Evolutionary conservation across 2,329 filamentous ascomycete species (phyloP).

Genomic region (Fusarium xylarioides): DNA sequence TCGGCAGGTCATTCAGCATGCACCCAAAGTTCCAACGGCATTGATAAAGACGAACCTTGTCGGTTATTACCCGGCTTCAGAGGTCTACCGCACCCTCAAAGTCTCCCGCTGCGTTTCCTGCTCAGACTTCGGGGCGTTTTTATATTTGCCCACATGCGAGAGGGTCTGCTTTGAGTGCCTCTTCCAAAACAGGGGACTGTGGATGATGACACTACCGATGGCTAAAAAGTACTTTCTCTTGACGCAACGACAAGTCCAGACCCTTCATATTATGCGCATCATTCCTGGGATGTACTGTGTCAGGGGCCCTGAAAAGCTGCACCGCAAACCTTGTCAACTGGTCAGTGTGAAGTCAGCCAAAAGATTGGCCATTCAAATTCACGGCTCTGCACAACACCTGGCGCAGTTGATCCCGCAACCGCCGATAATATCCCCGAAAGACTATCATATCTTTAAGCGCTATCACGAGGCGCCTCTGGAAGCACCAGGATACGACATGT

Average conservation of each 20-base stretch:
- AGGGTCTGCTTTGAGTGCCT: background rate
- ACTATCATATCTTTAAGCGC: background rate
- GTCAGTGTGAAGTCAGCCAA: background rate
- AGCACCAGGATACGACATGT: background rate
- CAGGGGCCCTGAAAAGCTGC: fast-evolving
- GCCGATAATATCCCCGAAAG: too few species aligned
- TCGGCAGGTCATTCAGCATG: background rate
- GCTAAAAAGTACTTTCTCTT: background rate
- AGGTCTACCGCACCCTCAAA: background rate
- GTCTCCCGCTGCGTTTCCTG: background rate
- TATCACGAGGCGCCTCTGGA: background rate
- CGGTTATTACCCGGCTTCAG: background rate
- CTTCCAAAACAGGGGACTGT: background rate
- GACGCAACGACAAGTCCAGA: background rate
- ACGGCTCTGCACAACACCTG: background rate
- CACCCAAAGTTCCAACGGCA: background rate
- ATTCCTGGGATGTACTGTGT: background rate
- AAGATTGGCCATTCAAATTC: fast-evolving
- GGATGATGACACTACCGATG: background rate
- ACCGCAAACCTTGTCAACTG: fast-evolving
- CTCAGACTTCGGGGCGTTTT: background rate
- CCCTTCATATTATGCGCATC: background rate
- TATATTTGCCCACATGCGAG: background rate
- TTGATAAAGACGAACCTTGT: background rate
- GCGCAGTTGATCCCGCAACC: too few species aligned